Percentiles rank a stretch among this genome's conserved stretches.
These are phyloP conservation scores for Pseudocercospora fuligena DNA, from an alignment of 2,329 filamentous ascomycete genomes.

Conservation along the genomic window DNA sequence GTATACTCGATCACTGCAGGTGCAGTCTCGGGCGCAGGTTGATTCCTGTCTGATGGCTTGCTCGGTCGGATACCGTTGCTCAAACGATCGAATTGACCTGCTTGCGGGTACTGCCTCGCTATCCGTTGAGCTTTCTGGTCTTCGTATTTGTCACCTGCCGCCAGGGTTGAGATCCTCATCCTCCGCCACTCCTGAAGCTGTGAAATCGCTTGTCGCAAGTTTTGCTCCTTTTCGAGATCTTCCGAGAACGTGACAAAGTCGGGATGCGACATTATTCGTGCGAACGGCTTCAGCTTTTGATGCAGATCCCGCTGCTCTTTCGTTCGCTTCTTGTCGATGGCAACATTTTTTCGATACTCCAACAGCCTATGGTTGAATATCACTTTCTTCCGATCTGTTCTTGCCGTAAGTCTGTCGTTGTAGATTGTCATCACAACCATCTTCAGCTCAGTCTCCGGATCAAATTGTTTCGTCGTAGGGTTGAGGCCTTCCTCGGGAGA, in stretches of 20 bases:
- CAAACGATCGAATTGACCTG: conserved; percentile 39
- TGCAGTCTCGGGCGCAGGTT: conserved; percentile 34
- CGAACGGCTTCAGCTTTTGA: conserved; percentile 94
- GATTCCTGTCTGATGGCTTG: conserved; percentile 31
- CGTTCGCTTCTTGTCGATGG: conserved; percentile 88
- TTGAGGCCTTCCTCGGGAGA: conserved; percentile 94
- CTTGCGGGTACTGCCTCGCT: conserved; percentile 57
- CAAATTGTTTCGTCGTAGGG: conserved; percentile 78
- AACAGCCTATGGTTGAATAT: conserved; percentile 94
- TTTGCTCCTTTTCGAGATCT: conserved; percentile 87
- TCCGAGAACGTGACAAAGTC: conserved; percentile 88
- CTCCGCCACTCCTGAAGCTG: conserved; percentile 94
- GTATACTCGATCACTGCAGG: conserved; percentile 40
- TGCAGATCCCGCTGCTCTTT: conserved; percentile 92
- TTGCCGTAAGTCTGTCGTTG: conserved; percentile 85
- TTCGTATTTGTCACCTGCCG: conserved; percentile 90
- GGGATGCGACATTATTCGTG: conserved; percentile 90
- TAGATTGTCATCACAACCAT: conserved; percentile 98
- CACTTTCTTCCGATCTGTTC: conserved; percentile 93
- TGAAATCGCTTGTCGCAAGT: conserved; percentile 83
- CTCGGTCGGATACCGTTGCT: conserved; percentile 33
- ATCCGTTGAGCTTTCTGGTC: conserved; percentile 79
- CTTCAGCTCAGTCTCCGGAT: conserved; percentile 96
- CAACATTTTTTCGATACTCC: conserved; percentile 90
- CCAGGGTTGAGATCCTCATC: conserved; percentile 81